These are phyloP conservation scores for Pistacia vera DNA, from an alignment of 345 rosid species.

Conservation along the genomic window DNA sequence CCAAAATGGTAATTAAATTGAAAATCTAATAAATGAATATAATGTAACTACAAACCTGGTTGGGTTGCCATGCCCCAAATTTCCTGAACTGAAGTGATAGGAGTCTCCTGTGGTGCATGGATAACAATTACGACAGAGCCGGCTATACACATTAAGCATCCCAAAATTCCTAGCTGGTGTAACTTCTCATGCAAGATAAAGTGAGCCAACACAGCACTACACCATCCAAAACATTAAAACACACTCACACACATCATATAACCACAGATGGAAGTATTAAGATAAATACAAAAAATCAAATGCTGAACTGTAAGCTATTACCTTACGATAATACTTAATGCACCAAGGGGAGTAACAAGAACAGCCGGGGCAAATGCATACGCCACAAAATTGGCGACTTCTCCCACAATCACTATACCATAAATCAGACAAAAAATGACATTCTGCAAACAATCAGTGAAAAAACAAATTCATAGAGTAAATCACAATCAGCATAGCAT, in stretches of 20 bases:
- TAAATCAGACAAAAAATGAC: slow-evolving; percentile 24
- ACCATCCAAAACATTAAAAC: slow-evolving; percentile 11
- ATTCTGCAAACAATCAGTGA: slow-evolving; percentile 33
- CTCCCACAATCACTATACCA: slow-evolving; percentile 88
- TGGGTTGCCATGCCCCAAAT: slow-evolving; percentile 86
- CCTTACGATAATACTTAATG: slow-evolving; percentile 93
- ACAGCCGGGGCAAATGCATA: slow-evolving; percentile 93
- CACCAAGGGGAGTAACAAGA: slow-evolving; percentile 95
- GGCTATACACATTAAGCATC: slow-evolving; percentile 88
- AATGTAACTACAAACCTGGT: slow-evolving; percentile 44
- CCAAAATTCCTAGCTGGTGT: slow-evolving; percentile 71
- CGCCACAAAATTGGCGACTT: slow-evolving; percentile 89
- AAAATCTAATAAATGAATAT: background rate
- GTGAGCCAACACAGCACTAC: slow-evolving; percentile 89
- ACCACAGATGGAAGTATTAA: background rate
- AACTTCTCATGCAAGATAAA: slow-evolving; percentile 79
- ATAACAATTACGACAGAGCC: slow-evolving; percentile 84
- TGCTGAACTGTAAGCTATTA: slow-evolving; percentile 22
- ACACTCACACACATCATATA: background rate
- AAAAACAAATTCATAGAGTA: slow-evolving; percentile 9
- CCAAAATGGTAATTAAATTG: background rate
- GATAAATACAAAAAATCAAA: background rate
- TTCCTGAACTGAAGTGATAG: slow-evolving; percentile 76
- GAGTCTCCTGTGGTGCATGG: slow-evolving; percentile 88
- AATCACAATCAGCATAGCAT: slow-evolving; percentile 8